Evolutionary conservation across 495 filamentous ascomycete species (phyloP), one percentile per base, ranked within the genome.

Genomic region (Collariella sp.): DNA sequence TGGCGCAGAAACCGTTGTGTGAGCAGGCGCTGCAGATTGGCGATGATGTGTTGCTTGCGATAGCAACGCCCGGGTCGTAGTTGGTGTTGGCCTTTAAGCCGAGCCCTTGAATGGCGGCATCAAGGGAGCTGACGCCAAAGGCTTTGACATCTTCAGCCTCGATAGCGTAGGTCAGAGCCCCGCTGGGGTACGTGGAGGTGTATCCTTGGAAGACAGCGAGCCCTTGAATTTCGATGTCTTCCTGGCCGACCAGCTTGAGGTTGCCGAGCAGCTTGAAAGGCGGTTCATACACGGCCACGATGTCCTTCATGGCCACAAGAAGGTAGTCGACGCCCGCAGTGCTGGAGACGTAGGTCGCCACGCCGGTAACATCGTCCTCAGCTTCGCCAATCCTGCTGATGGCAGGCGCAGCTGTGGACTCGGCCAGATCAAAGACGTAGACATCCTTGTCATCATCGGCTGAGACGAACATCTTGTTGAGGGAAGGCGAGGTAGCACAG

Each of bases 371-470:
- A 26, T 55, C 52, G 11, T 48, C 52, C 18, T 39, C 43, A 24
- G 52, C 52, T 18, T 46, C 52, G 23, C 43, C 43, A 31, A 40
- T 23, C 24, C 48, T 55, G 35, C 24, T 41, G 24, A 55, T 33
- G 18, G 19, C 23, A 34, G 52, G 44, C 3, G 31, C 43, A 7
- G 35, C 20, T 2, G 52, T 55, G 13, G 52, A 55, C 24, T 55
- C 52, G 15, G 44, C 18, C 42, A 55, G n/a, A 24, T 29, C 31
- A 19, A 47, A 40, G 10, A 40, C 35, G 24, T 55, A 55, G 35
- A 55, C 52, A 35, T 48, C 52, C 52, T 55, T 55, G 35, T 41
- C 44, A 7, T 55, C 52, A 23, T 51, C 49, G 6, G 43, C 33
- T 5, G 52, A 55, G 20, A 55, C 16, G 34, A 46, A 55, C 52